phyloP scores from a whole-genome alignment of 345 rosid species.

The Citrus hindsii region DNA sequence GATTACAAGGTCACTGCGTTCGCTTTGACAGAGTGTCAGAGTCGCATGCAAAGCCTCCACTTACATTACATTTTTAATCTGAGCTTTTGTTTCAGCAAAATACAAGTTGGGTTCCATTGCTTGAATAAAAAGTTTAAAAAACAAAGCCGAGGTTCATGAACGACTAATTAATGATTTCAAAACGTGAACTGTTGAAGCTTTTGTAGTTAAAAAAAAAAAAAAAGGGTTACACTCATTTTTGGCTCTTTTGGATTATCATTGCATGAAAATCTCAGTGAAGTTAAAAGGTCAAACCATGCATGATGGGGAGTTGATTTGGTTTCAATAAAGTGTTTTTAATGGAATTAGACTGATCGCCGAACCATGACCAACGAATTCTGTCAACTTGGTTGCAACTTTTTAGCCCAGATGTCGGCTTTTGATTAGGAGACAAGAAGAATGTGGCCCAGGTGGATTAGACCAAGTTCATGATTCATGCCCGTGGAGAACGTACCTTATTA shows the following conservation, averaged over 20 bases:
- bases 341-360: background rate
- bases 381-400: background rate
- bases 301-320: conserved; percentile 17
- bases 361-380: background rate
- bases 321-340: background rate
- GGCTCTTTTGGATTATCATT: background rate
- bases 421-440: background rate
- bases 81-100: background rate
- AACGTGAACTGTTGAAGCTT: background rate
- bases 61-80: background rate
- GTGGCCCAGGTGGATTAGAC: background rate
- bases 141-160: background rate
- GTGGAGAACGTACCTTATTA: background rate
- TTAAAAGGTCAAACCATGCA: conserved; percentile 3
- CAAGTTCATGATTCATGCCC: background rate
- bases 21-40: no score
- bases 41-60: no score
- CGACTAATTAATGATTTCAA: no score
- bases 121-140: background rate
- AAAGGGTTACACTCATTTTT: background rate
- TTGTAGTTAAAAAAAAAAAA: background rate
- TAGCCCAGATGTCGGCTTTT: background rate
- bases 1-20: background rate
- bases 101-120: background rate
- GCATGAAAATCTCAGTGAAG: background rate